Base-by-base conservation (phyloP, 805 yeast species). In the Metschnikowia gelsemii region DNA sequence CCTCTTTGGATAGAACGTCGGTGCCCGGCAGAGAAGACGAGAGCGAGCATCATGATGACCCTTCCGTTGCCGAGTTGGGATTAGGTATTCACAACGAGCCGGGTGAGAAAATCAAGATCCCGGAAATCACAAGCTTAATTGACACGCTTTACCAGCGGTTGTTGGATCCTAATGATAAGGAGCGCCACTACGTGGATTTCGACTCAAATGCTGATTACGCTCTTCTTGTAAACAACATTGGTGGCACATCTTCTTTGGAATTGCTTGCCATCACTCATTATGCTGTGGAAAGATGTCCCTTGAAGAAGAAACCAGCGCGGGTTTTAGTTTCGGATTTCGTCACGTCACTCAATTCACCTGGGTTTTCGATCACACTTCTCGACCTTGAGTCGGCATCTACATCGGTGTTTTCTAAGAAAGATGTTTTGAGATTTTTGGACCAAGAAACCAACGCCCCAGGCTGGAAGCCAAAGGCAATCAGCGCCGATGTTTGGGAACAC, bases 61-160 rank as follows among this genome's bases (percentile, higher is more conserved):
- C 47, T 13, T 69, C 80, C 43, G 87, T 86, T 62, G 83, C 85
- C 58, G 98, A 90, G 62, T 73, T 90, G 44, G 98, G 98, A 20
- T 83, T 90, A 81, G 98, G 98, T 32, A 90, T 90, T 46, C 98
- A 90, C 64, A 90, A 90, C 56, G 98, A 90, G 61, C 93, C 96
- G 0, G 97, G 97, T 47, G 81, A 81, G 43, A 76, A 78, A 47
- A 57, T 78, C 26, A 84, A 85, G 13, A 78, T 90, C 52, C 96
- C 97, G 19, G 59, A 78, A 0, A 78, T 87, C 37, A 82, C 79
- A 13, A 76, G 75, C 0, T 65, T 91, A 40, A 43, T 73, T 21
- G 68, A 72, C 19, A 70, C 77, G 22, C 71, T 91, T 70, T 73
- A 84, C 39, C 70, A 80, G 32, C 78, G 79, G 55, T 63, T 90